Base-by-base conservation (phyloP, 805 yeast species). In the Cyberlindnera xylosilytica region DNA sequence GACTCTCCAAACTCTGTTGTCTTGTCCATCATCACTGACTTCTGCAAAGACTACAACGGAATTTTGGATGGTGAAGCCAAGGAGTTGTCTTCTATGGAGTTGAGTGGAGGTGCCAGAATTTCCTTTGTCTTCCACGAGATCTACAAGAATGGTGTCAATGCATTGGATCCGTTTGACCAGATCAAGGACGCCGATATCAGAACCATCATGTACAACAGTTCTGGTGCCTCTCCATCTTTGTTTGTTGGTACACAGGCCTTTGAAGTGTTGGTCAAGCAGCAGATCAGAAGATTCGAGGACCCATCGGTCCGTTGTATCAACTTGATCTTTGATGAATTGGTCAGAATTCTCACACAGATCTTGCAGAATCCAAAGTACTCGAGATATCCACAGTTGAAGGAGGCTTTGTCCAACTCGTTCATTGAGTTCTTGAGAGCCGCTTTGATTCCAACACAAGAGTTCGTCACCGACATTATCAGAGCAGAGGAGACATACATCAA, bases 171-270 rank as follows among this genome's bases (percentile, higher is more conserved):
- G 38, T 93, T 88, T 63, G 97, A 91, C 62, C 96, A 89, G 65
- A 89, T 91, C 57, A 87, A 88, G 66, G 97, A 91, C 62, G 83
- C 87, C 23, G 99, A 91, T 63, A 91, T 91, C 58, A 81, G 99
- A 68, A 91, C 98, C 16, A 93, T 93, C 51, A 84, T 91, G 83
- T 91, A 93, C 71, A 91, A 91, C 65, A 86, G 97, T 33, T 85
- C 96, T 8, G 99, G 99, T 58, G 84, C 97, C 26, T 81, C 98
- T 2, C 98, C 99, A 12, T 87, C 97, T 5, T 72, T 91, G 57
- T 91, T 91, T 69, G 98, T 91, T 47, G 98, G 98, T 19, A 91
- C 98, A 9, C 93, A 88, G 57, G 97, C 97, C 1, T 91, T 91
- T 64, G 99, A 93, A 64, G 96, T 90, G 16, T 77, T 90, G 49